Evolutionary conservation across 2,329 filamentous ascomycete species (phyloP), one percentile per base, ranked within the genome.

Genomic region (Aaosphaeria arxii): DNA sequence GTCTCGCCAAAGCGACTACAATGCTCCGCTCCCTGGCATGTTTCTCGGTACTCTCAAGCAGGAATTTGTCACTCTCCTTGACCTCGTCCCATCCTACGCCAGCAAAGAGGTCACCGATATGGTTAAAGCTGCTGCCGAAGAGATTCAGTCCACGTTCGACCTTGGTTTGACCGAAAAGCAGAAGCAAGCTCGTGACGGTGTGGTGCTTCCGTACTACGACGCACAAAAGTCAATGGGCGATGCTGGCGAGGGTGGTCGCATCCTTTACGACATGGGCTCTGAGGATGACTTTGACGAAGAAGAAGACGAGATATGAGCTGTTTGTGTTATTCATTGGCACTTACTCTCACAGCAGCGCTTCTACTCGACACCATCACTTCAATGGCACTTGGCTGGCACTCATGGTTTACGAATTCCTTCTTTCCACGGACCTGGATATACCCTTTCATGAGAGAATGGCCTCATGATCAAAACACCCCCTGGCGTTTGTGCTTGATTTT

Each of bases 211-310:
- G 11, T 97, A 99, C 69, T 96, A 95, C 71, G 94, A 99, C 75
- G 94, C 94, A 28, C 94, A 99, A 78, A 89, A 84, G 24, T 11
- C 24, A 11, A 7, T 30, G 45, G 86, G 85, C 2, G 70, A 76
- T 49, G 82, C 80, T 4, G 91, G 91, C 0, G 90, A 95, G 61
- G 92, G 94, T 4, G 94, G 94, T 0, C 81, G 92, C 51, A 99
- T 99, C 56, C 66, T 99, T 62, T 99, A 99, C 68, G 92, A 97
- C 59, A 95, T 97, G 88, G 92, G 91, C 1, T 82, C 85, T 53
- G 94, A 97, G 74, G 94, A 99, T 71, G 91, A 97, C 67, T 97
- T 96, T 73, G 91, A 96, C 59, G 91, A 95, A 50, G 91, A 95
- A 64, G 91, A 96, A 63, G 91, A 96, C 72, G 91, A 96, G 72